Percentiles rank a stretch among this genome's conserved stretches.
phyloP scores from a whole-genome alignment of 371 early-diverging fungal species.

The Syncephalastrum monosporum region DNA sequence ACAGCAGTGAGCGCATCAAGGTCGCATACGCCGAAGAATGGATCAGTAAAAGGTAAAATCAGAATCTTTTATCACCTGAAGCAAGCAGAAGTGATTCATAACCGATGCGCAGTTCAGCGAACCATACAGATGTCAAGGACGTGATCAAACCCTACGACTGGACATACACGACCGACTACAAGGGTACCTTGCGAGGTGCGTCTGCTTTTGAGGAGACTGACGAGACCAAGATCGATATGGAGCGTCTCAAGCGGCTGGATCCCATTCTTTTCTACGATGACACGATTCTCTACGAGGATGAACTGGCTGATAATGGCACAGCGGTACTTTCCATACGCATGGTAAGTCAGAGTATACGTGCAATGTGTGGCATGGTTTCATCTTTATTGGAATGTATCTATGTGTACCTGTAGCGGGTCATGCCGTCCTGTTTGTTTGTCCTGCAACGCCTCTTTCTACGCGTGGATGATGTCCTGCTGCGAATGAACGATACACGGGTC shows the following conservation, averaged over 20 bases:
- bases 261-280: conserved; percentile 92
- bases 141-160: conserved; percentile 93
- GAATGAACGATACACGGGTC: conserved; percentile 84
- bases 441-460: conserved; percentile 87
- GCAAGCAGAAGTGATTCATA: neutral
- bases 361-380: neutral
- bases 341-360: conserved; percentile 41
- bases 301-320: conserved; percentile 93
- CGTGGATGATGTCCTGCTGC: conserved; percentile 91
- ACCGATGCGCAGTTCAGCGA: conserved; percentile 30
- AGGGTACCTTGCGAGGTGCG: conserved; percentile 51
- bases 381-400: neutral
- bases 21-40: conserved; percentile 86
- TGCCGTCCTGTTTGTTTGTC: conserved; percentile 89
- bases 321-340: conserved; percentile 78
- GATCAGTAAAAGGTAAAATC: conserved; percentile 76
- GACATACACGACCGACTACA: conserved; percentile 86
- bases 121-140: conserved; percentile 74
- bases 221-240: conserved; percentile 64
- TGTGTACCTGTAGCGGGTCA: conserved; percentile 67
- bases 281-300: conserved; percentile 91
- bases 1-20: conserved; percentile 67
- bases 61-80: no score
- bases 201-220: conserved; percentile 19
- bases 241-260: conserved; percentile 72